Conservation (phyloP, 805 yeast species). For the Ogataea nitratoaversa region DNA sequence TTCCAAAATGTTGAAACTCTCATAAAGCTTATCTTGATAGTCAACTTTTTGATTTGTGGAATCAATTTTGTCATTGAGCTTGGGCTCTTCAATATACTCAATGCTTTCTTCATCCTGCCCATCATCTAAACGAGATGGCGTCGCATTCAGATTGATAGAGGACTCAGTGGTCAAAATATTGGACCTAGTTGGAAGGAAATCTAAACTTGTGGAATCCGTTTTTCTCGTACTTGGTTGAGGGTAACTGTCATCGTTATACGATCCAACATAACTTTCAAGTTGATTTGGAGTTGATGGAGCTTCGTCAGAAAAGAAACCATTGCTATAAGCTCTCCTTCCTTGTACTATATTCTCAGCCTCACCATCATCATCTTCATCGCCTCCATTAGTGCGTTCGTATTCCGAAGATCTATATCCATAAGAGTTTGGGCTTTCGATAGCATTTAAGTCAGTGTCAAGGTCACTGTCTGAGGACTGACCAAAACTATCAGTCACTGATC, state of each 20-base stretch:
- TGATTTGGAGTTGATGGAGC: neutral
- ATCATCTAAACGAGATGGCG: neutral
- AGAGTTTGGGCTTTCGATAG: slow-evolving; percentile 11
- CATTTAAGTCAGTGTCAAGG: slow-evolving; percentile 18
- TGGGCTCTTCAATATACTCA: slow-evolving; percentile 20
- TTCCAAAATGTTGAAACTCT: slow-evolving; percentile 80
- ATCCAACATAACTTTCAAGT: neutral
- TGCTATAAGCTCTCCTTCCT: slow-evolving; percentile 2
- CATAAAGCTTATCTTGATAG: slow-evolving; percentile 76
- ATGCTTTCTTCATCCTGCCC: slow-evolving; percentile 3
- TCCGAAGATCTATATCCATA: slow-evolving; percentile 4
- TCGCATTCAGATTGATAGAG: neutral
- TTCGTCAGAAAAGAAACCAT: neutral
- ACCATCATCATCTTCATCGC: slow-evolving; percentile 4
- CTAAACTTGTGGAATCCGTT: slow-evolving; percentile 12
- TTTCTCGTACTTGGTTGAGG: slow-evolving; percentile 1
- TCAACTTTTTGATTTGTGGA: slow-evolving; percentile 57
- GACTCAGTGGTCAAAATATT: slow-evolving; percentile 1
- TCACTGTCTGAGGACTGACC: slow-evolving; percentile 12
- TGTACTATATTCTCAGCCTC: neutral
- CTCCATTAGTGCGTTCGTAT: slow-evolving; percentile 5
- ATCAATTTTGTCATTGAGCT: slow-evolving; percentile 45
- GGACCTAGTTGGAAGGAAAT: slow-evolving; percentile 16
- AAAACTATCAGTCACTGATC: neutral
- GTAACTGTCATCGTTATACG: slow-evolving; percentile 5